Conservation (phyloP, 164 flowering plant genomes). For the Tinospora cordifolia region DNA sequence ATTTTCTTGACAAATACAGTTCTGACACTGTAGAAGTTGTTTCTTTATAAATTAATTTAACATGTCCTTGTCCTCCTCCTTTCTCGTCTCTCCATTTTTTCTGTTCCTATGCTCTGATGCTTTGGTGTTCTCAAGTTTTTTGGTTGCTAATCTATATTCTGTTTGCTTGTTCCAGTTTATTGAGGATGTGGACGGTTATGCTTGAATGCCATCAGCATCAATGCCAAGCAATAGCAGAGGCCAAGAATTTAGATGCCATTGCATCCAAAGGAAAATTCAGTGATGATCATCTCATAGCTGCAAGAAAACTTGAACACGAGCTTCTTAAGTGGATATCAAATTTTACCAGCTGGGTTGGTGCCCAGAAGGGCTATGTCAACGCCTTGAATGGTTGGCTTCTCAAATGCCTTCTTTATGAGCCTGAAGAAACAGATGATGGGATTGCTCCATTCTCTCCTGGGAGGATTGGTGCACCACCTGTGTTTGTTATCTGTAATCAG, state of each 20-base stretch:
- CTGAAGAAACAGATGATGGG: conserved; percentile 47
- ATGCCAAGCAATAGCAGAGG: conserved; percentile 32
- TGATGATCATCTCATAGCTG: conserved; percentile 29
- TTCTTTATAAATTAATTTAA: too few relatives aligned
- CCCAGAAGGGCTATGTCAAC: conserved; percentile 39
- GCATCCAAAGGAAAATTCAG: conserved; percentile 20
- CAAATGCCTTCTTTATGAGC: conserved; percentile 35
- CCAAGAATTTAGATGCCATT: conserved; percentile 29
- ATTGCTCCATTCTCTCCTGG: conserved; percentile 41
- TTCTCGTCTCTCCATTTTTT: too few relatives aligned
- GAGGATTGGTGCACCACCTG: conserved; percentile 45
- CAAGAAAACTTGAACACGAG: conserved; percentile 33
- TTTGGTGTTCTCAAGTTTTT: neutral
- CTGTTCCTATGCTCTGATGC: neutral
- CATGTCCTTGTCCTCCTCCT: too few relatives aligned
- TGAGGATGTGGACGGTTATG: conserved; percentile 59
- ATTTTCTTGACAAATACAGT: too few relatives aligned
- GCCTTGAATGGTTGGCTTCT: conserved; percentile 55
- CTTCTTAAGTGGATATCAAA: conserved; percentile 36
- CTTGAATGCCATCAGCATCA: conserved; percentile 46
- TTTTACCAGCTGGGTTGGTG: conserved; percentile 40
- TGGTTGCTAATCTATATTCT: neutral
- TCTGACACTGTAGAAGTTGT: too few relatives aligned
- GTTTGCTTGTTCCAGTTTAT: conserved; percentile 29
- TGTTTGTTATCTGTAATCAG: conserved; percentile 40